Evolutionary conservation across 2,329 filamentous ascomycete species (phyloP).

Genomic region (Hypoxylon sp.): DNA sequence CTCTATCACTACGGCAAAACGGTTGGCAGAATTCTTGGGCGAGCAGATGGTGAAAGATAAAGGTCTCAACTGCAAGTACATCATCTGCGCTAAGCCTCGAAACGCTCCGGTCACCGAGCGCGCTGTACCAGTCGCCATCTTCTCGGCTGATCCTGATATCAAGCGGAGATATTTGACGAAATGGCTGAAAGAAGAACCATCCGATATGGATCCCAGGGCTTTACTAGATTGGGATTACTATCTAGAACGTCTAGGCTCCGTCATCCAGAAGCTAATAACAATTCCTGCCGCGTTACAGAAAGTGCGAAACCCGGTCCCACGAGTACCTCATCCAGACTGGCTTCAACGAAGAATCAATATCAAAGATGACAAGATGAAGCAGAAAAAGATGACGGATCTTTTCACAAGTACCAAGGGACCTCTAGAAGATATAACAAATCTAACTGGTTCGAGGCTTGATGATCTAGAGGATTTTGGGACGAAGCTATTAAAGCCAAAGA

Average conservation of each 20-base stretch:
- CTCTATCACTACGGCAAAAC: slow-evolving; percentile 97
- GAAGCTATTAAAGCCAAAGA: slow-evolving; percentile 72
- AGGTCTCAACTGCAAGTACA: slow-evolving; percentile 98
- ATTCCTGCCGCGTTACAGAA: slow-evolving; percentile 97
- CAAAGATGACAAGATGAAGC: slow-evolving; percentile 97
- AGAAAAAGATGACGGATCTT: slow-evolving; percentile 97
- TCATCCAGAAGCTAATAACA: slow-evolving; percentile 98
- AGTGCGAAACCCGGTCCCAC: slow-evolving; percentile 90
- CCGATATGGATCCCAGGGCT: slow-evolving; percentile 87
- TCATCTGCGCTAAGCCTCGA: slow-evolving; percentile 88
- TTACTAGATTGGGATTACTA: slow-evolving; percentile 99
- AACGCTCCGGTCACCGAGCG: slow-evolving; percentile 94
- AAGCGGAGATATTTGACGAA: slow-evolving; percentile 92
- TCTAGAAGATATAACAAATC: slow-evolving; percentile 76
- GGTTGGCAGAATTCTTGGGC: slow-evolving; percentile 93
- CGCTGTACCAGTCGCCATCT: slow-evolving; percentile 94
- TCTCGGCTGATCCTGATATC: slow-evolving; percentile 88
- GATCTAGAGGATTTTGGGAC: slow-evolving; percentile 87
- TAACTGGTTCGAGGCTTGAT: slow-evolving; percentile 60
- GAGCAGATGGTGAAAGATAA: slow-evolving; percentile 99
- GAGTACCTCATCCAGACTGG: slow-evolving; percentile 96
- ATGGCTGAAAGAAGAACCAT: slow-evolving; percentile 93
- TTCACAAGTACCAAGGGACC: slow-evolving; percentile 72
- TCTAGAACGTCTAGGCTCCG: slow-evolving; percentile 90
- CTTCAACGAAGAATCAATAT: slow-evolving; percentile 90